A percentile compares a stretch with the other conserved stretches of the same genome.
phyloP scores from a whole-genome alignment of 1,139 yeast genomes.

The Ogataea hybrid region DNA sequence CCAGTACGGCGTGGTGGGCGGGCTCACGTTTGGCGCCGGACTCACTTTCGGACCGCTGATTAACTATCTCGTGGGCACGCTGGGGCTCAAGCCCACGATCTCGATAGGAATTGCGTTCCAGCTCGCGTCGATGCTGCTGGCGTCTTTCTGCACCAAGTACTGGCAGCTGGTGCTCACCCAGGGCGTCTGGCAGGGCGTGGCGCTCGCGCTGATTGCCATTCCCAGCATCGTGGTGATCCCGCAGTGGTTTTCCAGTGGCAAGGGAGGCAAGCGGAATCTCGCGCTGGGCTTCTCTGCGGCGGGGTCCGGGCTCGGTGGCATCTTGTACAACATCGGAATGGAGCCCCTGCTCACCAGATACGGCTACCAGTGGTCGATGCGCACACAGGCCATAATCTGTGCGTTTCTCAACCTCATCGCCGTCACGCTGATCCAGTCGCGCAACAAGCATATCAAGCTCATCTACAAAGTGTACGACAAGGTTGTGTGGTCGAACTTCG shows the following conservation, averaged over 20 bases:
- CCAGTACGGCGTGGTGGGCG: constrained; percentile 60
- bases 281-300: constrained; percentile 60
- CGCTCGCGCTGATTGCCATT: constrained; percentile 48
- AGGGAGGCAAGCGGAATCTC: constrained; percentile 48
- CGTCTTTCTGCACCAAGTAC: constrained; percentile 48
- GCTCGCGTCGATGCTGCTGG: constrained; percentile 50
- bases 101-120: constrained; percentile 44
- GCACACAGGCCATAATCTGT: constrained; percentile 50
- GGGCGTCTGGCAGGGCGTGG: constrained; percentile 57
- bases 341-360: constrained; percentile 49
- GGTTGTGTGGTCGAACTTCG: constrained; percentile 33
- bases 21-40: constrained; percentile 50
- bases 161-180: constrained; percentile 54
- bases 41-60: constrained; percentile 43
- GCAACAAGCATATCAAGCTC: constrained; percentile 34
- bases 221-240: constrained; percentile 57
- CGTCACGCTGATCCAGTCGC: constrained; percentile 24
- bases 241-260: constrained; percentile 51
- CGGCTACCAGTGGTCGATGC: constrained; percentile 56
- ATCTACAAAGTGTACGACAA: constrained; percentile 39
- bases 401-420: constrained; percentile 40
- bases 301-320: constrained; percentile 70
- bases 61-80: constrained; percentile 40
- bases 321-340: constrained; percentile 49
- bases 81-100: constrained; percentile 43